Conservation (phyloP, 768 basidiomycete species). For the Naganishia vaughanmartiniae region DNA sequence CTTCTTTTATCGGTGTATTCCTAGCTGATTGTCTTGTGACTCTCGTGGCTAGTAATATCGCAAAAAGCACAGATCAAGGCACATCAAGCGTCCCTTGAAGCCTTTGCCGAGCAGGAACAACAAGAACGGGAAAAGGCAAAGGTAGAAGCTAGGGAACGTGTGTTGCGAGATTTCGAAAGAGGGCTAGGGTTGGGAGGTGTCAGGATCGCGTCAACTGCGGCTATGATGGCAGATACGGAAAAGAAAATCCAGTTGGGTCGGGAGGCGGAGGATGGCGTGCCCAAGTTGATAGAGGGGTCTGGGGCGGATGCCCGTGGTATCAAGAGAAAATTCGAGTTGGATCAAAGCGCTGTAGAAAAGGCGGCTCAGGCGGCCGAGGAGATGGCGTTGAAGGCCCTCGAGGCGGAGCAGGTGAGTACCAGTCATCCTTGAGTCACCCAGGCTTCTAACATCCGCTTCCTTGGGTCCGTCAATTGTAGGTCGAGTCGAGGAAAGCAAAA, state of each 20-base stretch:
- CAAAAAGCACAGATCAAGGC: constrained; percentile 91
- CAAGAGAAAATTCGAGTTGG: constrained; percentile 85
- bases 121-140: constrained; percentile 68
- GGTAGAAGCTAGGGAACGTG: constrained; percentile 78
- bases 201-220: constrained; percentile 6
- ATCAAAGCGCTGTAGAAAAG: constrained; percentile 66
- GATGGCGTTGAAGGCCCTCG: constrained; percentile 75
- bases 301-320: constrained; percentile 53
- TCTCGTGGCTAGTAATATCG: constrained; percentile 38
- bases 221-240: constrained; percentile 19
- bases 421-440: background rate
- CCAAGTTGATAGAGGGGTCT: constrained; percentile 16
- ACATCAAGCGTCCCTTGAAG: constrained; percentile 77
- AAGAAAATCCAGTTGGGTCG: constrained; percentile 39
- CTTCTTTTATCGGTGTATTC: background rate
- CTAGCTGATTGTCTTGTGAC: background rate
- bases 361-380: constrained; percentile 82
- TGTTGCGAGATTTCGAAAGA: constrained; percentile 83
- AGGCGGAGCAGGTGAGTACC: constrained; percentile 61
- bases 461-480: constrained; percentile 46
- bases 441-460: background rate
- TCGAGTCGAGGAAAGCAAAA: constrained; percentile 78
- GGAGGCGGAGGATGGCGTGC: constrained; percentile 41
- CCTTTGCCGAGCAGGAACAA: constrained; percentile 73
- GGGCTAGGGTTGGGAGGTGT: constrained; percentile 59